Conservation (phyloP, 352 stramenopile species). For the Phytophthora citricola region DNA sequence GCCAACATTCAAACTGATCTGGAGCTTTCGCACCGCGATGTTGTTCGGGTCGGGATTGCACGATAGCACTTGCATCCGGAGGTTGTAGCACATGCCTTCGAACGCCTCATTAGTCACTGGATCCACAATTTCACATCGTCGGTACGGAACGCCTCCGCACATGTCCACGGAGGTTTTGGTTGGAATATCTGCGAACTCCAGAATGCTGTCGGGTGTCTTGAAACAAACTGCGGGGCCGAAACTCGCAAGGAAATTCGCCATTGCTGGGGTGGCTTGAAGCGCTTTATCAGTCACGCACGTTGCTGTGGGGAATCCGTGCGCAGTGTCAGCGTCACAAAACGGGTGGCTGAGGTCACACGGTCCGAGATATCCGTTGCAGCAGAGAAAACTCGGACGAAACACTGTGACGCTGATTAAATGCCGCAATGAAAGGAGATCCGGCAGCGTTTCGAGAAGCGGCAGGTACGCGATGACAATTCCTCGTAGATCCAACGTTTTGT, state of each 20-base stretch:
- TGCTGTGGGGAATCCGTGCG: constrained; percentile 13
- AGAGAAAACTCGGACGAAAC: constrained; percentile 25
- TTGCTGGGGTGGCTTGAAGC: constrained; percentile 13
- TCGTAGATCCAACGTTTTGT: constrained; percentile 22
- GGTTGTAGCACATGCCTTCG: constrained; percentile 31
- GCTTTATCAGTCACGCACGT: constrained; percentile 15
- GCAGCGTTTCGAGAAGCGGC: constrained; percentile 24
- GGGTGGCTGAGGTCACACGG: constrained; percentile 27
- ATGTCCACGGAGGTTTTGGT: constrained; percentile 27
- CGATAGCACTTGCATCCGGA: constrained; percentile 32
- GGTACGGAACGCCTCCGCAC: constrained; percentile 23
- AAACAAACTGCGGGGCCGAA: constrained; percentile 20
- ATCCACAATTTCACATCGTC: constrained; percentile 22
- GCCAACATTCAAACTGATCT: constrained; percentile 24
- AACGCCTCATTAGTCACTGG: constrained; percentile 7
- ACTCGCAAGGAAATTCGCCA: constrained; percentile 7
- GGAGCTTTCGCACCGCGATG: constrained; percentile 23
- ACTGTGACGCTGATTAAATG: constrained; percentile 28
- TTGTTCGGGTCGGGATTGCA: constrained; percentile 33
- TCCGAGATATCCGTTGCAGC: constrained; percentile 46
- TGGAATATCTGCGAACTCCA: constrained; percentile 30
- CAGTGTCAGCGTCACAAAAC: constrained; percentile 20
- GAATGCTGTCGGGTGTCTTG: constrained; percentile 18
- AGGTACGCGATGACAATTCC: constrained; percentile 33
- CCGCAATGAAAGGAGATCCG: constrained; percentile 25